These are phyloP conservation scores for Vaccinium corymbosum DNA, from an alignment of 148 eudicot genomes.

Conservation along the genomic window DNA sequence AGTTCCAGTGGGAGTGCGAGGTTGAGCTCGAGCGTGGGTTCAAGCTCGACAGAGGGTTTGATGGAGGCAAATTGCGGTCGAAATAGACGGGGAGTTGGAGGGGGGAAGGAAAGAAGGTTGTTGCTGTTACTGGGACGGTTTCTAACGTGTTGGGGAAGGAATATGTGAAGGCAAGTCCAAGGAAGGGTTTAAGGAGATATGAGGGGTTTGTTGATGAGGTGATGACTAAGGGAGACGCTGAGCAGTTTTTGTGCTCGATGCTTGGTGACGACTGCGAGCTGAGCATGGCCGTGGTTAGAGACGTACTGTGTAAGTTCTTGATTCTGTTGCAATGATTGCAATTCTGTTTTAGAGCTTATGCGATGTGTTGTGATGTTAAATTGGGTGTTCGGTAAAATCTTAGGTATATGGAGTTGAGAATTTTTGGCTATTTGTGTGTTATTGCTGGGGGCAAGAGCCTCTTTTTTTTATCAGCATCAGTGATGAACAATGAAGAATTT, in stretches of 20 bases:
- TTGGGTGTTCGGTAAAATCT: neutral
- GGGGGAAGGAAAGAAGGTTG: conserved; percentile 49
- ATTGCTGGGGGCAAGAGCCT: neutral
- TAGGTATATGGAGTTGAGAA: neutral
- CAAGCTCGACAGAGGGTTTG: conserved; percentile 32
- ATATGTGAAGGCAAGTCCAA: conserved; percentile 48
- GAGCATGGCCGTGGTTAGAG: conserved; percentile 73
- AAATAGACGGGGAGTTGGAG: conserved; percentile 23
- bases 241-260: conserved; percentile 84
- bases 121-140: conserved; percentile 73
- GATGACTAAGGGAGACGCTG: conserved; percentile 49
- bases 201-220: conserved; percentile 32
- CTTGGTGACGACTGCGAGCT: conserved; percentile 77
- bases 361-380: neutral
- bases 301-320: conserved; percentile 69
- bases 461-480: neutral
- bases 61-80: conserved; percentile 18
- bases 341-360: neutral
- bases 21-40: conserved; percentile 24
- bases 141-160: conserved; percentile 61
- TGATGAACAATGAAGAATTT: neutral
- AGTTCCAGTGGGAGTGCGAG: conserved; percentile 39
- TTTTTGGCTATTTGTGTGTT: neutral
- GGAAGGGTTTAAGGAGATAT: conserved; percentile 32
- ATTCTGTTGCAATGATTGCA: neutral